phyloP scores from a whole-genome alignment of 176 grass and related monocot genomes.

The Rhynchospora tenuis region DNA sequence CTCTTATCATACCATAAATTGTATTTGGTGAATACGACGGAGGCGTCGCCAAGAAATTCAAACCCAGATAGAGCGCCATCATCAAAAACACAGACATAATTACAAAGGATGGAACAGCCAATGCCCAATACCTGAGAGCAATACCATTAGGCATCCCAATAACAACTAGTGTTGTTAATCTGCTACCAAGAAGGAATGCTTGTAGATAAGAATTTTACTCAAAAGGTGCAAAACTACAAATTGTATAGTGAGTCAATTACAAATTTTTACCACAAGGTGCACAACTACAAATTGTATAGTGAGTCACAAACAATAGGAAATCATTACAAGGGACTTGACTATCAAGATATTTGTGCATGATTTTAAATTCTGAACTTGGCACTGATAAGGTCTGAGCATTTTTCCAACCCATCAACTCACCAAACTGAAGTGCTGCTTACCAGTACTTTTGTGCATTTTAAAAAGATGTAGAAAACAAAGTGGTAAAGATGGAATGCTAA shows the following conservation, averaged over 20 bases:
- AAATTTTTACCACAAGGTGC: too few species aligned
- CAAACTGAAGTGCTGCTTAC: neutral
- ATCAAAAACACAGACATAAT: constrained; percentile 28
- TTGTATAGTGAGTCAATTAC: too few species aligned
- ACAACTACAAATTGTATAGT: too few species aligned
- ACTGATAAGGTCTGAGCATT: neutral
- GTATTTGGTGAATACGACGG: constrained; percentile 30
- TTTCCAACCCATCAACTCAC: neutral
- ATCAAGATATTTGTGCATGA: neutral
- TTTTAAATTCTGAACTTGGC: neutral
- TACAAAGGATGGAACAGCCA: constrained; percentile 41
- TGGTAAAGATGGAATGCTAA: neutral
- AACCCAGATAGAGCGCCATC: constrained; percentile 40
- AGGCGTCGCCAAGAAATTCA: constrained; percentile 44
- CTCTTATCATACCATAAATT: constrained; percentile 37
- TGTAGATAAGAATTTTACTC: neutral
- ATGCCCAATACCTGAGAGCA: constrained; percentile 36
- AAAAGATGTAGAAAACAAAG: neutral
- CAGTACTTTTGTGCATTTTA: neutral
- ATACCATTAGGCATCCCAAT: neutral
- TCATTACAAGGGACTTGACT: too few species aligned
- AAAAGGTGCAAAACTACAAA: too few species aligned
- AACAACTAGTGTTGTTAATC: neutral
- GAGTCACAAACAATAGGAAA: too few species aligned
- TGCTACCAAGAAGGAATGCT: neutral